phyloP scores from a whole-genome alignment of 352 stramenopile genomes.

The Lagenidium giganteum region DNA sequence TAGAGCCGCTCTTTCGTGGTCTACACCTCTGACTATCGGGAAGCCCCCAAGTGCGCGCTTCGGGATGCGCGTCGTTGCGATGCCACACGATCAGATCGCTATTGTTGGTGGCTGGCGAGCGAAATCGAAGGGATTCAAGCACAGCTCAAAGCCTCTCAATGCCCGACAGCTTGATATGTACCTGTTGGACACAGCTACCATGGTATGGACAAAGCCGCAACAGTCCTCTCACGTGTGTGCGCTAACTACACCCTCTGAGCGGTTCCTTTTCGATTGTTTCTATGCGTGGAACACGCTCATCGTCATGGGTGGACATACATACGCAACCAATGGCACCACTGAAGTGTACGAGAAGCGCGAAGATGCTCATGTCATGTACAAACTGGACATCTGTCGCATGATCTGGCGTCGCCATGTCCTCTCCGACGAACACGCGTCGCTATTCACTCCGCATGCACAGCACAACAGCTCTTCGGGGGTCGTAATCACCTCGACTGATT shows the following conservation, averaged over 20 bases:
- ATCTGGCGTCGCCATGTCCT: conserved; percentile 52
- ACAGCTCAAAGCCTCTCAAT: no score
- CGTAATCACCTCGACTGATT: no score
- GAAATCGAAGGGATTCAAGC: no score
- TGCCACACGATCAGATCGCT: conserved; percentile 12
- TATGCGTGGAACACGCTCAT: conserved; percentile 8
- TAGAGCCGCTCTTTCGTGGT: conserved; percentile 20
- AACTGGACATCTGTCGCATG: conserved; percentile 56
- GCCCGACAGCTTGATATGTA: conserved; percentile 9
- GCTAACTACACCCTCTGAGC: conserved; percentile 9
- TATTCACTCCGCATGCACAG: background rate
- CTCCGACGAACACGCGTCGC: conserved; percentile 4
- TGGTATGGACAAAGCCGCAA: conserved; percentile 22
- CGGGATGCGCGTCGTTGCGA: conserved; percentile 25
- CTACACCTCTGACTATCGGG: conserved; percentile 34
- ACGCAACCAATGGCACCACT: conserved; percentile 17
- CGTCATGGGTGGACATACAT: conserved; percentile 16
- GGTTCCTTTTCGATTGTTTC: conserved; percentile 21
- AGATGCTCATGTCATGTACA: conserved; percentile 36
- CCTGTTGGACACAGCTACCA: conserved; percentile 15
- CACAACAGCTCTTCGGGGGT: conserved; percentile 10
- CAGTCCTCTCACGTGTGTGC: conserved; percentile 15
- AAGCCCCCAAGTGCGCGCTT: conserved; percentile 44
- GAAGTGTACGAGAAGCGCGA: conserved; percentile 2
- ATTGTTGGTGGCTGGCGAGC: conserved; percentile 14